Base-by-base conservation (phyloP, 371 early-diverging fungal genomes). In the Quaeritorhiza haematococci region DNA sequence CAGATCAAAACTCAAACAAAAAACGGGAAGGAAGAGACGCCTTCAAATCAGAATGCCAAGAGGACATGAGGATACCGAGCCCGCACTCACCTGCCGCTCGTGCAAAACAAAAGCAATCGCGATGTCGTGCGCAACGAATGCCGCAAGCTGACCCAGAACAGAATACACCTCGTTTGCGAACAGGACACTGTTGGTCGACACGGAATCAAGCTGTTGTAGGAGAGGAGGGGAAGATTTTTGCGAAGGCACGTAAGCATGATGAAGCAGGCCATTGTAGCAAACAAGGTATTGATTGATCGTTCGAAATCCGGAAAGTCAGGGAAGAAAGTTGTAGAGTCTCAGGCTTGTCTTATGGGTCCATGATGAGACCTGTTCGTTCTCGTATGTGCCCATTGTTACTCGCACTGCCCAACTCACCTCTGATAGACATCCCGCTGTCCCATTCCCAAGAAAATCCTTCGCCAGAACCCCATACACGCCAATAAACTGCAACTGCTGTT, bases 161-260 rank as follows among this genome's bases (percentile, higher is more conserved):
- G 64, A 61, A 55, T 55, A 68, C 3, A 68, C 24, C 41, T 68
- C 69, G 8, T 64, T 64, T 7, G 69, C 60, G 28, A 61, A 68
- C 23, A 57, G 56, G 33, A 67, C 56, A 24, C 58, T 50, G 56
- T 67, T 62, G 10, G 54, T 45, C 21, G 59, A 21, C 10, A 67
- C n/a, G 23, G 46, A 19, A 21, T 45, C 27, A 27, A 45, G 27
- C 46, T 45, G 27, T 45, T n/a, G n/a, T n/a, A n/a, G n/a, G n/a
- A n/a, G n/a, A n/a, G n/a, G n/a, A n/a, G n/a, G n/a, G n/a, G n/a
- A n/a, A n/a, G n/a, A n/a, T n/a, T n/a, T n/a, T n/a, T n/a, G n/a
- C n/a, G n/a, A n/a, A n/a, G n/a, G n/a, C n/a, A n/a, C n/a, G n/a
- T n/a, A n/a, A 21, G 38, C 13, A 38, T 45, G 21, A 23, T 45